Conservation (phyloP, 257 asterid species). For the Marsdenia floribunda region DNA sequence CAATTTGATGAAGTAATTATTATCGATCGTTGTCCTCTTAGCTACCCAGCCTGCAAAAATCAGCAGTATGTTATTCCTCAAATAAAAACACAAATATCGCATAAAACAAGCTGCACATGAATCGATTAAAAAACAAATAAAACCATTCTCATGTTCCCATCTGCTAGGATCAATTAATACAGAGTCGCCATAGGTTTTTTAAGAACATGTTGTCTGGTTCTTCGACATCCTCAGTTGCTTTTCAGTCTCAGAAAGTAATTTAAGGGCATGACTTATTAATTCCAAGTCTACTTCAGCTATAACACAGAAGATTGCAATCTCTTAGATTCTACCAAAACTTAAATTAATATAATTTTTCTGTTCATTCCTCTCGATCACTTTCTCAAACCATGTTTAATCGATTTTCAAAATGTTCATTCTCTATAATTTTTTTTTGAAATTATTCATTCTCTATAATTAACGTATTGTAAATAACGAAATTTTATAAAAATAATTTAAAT, state of each 20-base stretch:
- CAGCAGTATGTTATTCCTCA: background rate
- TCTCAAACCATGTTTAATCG: too few relatives aligned
- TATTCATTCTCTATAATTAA: too few relatives aligned
- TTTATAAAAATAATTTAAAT: too few relatives aligned
- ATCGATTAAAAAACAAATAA: background rate
- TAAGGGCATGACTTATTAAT: constrained; percentile 72
- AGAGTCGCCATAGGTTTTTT: background rate
- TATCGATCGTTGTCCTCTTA: constrained; percentile 24
- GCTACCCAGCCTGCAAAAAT: constrained; percentile 46
- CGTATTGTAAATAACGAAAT: too few relatives aligned
- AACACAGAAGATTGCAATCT: constrained; percentile 8
- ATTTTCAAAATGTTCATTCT: too few relatives aligned
- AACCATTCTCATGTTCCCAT: background rate
- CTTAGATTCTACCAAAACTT: too few relatives aligned
- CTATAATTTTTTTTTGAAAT: too few relatives aligned
- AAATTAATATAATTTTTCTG: too few relatives aligned
- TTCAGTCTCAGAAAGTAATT: constrained; percentile 76
- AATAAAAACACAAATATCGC: background rate
- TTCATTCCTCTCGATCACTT: too few relatives aligned
- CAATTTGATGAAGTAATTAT: constrained; percentile 26
- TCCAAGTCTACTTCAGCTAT: constrained; percentile 68
- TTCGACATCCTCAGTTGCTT: constrained; percentile 70
- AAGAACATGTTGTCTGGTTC: constrained; percentile 59
- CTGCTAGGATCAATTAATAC: background rate
- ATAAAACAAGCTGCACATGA: background rate